Base-by-base conservation (phyloP, 2,329 filamentous ascomycete genomes). In the Ascochyta viciae-villosae region DNA sequence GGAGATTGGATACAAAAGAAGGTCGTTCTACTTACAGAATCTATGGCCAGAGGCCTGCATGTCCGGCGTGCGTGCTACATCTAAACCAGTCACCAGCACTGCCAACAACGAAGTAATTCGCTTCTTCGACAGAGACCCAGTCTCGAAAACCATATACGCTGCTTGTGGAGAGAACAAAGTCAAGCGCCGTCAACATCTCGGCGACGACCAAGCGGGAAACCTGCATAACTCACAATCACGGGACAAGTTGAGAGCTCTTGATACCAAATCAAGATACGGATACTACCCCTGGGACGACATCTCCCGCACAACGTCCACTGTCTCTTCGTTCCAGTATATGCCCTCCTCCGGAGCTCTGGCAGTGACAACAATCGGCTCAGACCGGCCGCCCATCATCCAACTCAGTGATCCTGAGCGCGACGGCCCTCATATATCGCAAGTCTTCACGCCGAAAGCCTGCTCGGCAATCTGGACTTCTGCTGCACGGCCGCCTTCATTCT, bases 261-360 rank as follows among this genome's bases (percentile, higher is more conserved):
- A 57, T 3, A 33, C 26, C 2, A 41, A 46, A 12, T 59, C 61
- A 10, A 24, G 56, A 34, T 64, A 71, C 22, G 52, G 63, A n/a
- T 64, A 61, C 29, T 54, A 66, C 13, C 51, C 61, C 6, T 68
- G 64, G 61, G 66, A 66, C 43, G 62, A 65, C 31, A 42, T 71
- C 23, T 54, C 54, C 7, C 63, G 60, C 12, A 65, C 67, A 5
- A 70, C 65, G 0, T 75, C 71, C 1, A 55, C 61, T 2, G 60
- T 74, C 31, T 76, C 74, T 0, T 74, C 72, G 1, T 33, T 74
- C 1, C 62, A 60, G 34, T 70, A 72, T 29, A 50, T 73, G 12
- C 69, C 68, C 4, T 49, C 55, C 2, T 70, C 71, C 0, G 63
- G 71, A 2, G 67, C 68, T 0, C 51, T 76, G 6, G 68, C 69